phyloP scores from a whole-genome alignment of 768 basidiomycete genomes.

The Termitomyces sp. region DNA sequence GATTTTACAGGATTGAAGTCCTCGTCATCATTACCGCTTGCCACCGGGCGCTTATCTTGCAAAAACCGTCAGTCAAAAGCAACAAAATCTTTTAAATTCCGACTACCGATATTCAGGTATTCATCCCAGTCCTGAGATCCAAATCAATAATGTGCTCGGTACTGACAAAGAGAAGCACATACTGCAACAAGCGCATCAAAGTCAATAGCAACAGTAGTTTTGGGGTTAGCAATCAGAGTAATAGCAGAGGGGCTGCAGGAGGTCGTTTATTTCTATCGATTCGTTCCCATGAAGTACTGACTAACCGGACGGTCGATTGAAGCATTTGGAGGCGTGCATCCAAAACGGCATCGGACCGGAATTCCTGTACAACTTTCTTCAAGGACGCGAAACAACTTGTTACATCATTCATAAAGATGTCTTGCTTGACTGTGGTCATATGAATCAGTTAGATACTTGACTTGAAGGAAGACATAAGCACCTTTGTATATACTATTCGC shows the following conservation, averaged over 20 bases:
- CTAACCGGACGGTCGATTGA: slow-evolving; percentile 59
- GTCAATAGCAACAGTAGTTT: slow-evolving; percentile 42
- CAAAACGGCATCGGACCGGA: slow-evolving; percentile 37
- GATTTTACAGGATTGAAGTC: slow-evolving; percentile 41
- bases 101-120: slow-evolving; percentile 45
- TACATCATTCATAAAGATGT: slow-evolving; percentile 77
- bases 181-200: slow-evolving; percentile 65
- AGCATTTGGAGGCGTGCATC: slow-evolving; percentile 64
- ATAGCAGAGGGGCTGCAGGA: slow-evolving; percentile 40
- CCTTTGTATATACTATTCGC: slow-evolving; percentile 38
- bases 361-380: slow-evolving; percentile 72
- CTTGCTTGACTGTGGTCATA: slow-evolving; percentile 63
- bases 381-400: slow-evolving; percentile 69
- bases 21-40: slow-evolving; percentile 34
- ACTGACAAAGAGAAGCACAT: slow-evolving; percentile 15
- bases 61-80: background rate
- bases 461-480: slow-evolving; percentile 26
- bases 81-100: background rate
- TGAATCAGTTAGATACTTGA: background rate
- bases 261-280: background rate
- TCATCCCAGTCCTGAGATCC: slow-evolving; percentile 54
- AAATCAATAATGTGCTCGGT: background rate
- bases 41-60: slow-evolving; percentile 3
- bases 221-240: slow-evolving; percentile 48
- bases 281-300: background rate